Percentiles rank a stretch among this genome's conserved stretches.
Conservation (phyloP, 176 grass and related monocot genomes). For the Aegilops umbellulata region DNA sequence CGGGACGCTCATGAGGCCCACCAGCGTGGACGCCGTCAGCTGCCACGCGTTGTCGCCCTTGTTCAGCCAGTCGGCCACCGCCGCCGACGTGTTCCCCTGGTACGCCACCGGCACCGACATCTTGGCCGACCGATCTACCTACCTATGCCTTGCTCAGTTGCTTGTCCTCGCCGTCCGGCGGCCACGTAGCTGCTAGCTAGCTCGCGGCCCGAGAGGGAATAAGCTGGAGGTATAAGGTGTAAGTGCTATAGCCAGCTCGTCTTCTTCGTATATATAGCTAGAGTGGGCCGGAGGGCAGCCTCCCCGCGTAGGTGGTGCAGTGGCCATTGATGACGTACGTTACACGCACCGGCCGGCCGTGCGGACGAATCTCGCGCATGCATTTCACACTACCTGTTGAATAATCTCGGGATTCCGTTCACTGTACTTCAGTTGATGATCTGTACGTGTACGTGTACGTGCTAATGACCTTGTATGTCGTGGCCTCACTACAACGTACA, state of each 20-base stretch:
- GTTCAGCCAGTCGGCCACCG: conserved; percentile 83
- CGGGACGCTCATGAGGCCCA: conserved; percentile 67
- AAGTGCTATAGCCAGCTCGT: background rate
- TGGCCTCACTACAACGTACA: no score
- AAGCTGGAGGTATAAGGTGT: background rate
- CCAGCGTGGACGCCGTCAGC: conserved; percentile 66
- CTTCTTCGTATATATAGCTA: background rate
- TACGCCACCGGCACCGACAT: conserved; percentile 46
- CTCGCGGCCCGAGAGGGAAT: background rate
- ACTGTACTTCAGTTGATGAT: background rate
- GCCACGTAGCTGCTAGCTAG: no score
- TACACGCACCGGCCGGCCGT: no score
- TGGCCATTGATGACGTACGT: background rate
- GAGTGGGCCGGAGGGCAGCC: background rate
- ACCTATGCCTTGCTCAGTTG: background rate
- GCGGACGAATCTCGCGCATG: background rate
- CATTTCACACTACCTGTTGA: background rate
- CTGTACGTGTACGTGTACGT: no score
- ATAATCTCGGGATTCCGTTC: background rate
- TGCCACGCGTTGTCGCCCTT: conserved; percentile 97
- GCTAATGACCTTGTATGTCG: no score
- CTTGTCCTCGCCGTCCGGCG: background rate
- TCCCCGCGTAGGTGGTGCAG: background rate
- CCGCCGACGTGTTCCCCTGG: conserved; percentile 42
- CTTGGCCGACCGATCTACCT: background rate